These are phyloP conservation scores for Brassica juncea DNA, from an alignment of 345 rosid species.

Conservation along the genomic window DNA sequence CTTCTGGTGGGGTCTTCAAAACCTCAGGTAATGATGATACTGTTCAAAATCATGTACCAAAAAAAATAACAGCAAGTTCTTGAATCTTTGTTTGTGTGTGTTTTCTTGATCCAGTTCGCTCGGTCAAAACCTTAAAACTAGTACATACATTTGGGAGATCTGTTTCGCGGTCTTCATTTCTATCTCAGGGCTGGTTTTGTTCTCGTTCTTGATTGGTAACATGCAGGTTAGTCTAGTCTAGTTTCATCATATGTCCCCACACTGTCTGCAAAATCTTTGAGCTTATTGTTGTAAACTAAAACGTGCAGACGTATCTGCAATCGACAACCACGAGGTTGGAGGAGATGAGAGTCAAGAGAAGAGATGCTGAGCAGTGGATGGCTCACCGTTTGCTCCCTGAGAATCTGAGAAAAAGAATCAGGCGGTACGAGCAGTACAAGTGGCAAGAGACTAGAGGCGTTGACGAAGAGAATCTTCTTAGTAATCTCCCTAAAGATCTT, in stretches of 20 bases:
- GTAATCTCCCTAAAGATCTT: slow-evolving; percentile 77
- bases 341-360: slow-evolving; percentile 85
- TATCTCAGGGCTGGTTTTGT: slow-evolving; percentile 69
- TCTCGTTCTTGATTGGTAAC: slow-evolving; percentile 79
- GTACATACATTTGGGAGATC: slow-evolving; percentile 73
- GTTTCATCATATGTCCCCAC: background rate
- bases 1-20: slow-evolving; percentile 66
- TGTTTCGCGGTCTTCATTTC: slow-evolving; percentile 69
- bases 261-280: background rate
- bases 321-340: slow-evolving; percentile 76
- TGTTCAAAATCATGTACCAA: background rate
- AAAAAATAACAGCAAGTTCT: background rate
- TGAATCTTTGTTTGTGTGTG: background rate
- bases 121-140: slow-evolving; percentile 80
- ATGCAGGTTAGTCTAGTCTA: slow-evolving; percentile 66
- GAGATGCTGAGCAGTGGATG: slow-evolving; percentile 96
- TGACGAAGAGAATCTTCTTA: slow-evolving; percentile 66
- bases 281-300: background rate
- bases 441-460: slow-evolving; percentile 94
- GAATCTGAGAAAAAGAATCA: slow-evolving; percentile 59
- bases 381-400: slow-evolving; percentile 72
- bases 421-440: slow-evolving; percentile 78
- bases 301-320: slow-evolving; percentile 69
- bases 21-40: slow-evolving; percentile 54
- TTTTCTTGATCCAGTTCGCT: slow-evolving; percentile 37